phyloP scores from a whole-genome alignment of 805 yeast species.

The Ogataea neopini region DNA sequence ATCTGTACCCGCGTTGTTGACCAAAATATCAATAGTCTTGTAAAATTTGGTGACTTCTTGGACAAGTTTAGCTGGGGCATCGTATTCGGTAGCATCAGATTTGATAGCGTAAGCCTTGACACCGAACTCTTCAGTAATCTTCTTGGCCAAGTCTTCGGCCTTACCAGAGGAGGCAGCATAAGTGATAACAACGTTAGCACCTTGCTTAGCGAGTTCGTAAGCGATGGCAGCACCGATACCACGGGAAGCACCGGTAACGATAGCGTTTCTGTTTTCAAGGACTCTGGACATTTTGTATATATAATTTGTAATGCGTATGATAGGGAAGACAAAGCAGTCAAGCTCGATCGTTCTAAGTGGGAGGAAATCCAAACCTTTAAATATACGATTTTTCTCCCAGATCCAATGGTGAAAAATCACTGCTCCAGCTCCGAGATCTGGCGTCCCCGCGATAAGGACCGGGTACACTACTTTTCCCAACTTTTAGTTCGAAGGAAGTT shows the following conservation, averaged over 20 bases:
- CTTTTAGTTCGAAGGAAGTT: background rate
- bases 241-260: constrained; percentile 22
- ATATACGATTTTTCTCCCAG: background rate
- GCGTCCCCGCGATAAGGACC: background rate
- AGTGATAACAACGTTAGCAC: constrained; percentile 19
- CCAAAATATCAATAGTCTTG: constrained; percentile 18
- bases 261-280: constrained; percentile 16
- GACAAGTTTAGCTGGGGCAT: constrained; percentile 9
- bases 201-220: constrained; percentile 18
- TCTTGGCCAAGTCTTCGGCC: constrained; percentile 11
- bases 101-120: constrained; percentile 12
- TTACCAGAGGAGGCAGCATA: constrained; percentile 7
- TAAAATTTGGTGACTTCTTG: constrained; percentile 10
- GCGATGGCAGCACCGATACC: constrained; percentile 23
- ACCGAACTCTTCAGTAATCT: constrained; percentile 6
- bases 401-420: no score
- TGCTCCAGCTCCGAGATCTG: background rate
- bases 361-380: background rate
- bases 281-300: constrained; percentile 12
- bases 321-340: no score
- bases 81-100: constrained; percentile 13
- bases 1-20: constrained; percentile 25
- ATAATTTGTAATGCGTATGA: no score
- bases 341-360: no score
- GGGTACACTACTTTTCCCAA: background rate